Conservation (phyloP, 768 basidiomycete genomes). For the Exsudoporus frostii region DNA sequence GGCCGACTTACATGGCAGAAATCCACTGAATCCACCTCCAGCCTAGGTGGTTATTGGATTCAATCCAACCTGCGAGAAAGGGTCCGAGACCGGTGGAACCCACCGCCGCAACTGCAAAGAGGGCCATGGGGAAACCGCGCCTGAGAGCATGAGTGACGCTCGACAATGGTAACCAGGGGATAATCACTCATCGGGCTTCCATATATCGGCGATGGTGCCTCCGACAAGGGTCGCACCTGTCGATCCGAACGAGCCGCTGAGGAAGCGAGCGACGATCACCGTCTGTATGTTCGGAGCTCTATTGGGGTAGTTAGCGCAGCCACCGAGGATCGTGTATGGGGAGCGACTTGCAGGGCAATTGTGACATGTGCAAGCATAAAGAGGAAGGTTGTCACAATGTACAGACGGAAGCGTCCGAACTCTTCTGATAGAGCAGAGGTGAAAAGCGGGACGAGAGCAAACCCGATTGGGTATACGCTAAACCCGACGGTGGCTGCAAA, state of each 20-base stretch:
- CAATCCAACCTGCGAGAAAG: conserved; percentile 62
- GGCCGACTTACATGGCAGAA: conserved; percentile 50
- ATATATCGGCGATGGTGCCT: conserved; percentile 72
- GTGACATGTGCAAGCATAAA: conserved; percentile 52
- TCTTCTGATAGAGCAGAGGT: conserved; percentile 73
- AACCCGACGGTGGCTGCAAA: conserved; percentile 49
- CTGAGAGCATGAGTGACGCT: conserved; percentile 34
- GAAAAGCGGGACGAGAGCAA: conserved; percentile 59
- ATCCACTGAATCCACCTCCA: conserved; percentile 91
- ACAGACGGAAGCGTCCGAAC: conserved; percentile 62
- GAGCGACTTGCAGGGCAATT: conserved; percentile 27
- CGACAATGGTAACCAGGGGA: neutral
- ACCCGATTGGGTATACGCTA: conserved; percentile 56
- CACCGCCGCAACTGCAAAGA: conserved; percentile 62
- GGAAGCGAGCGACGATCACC: conserved; percentile 62
- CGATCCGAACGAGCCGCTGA: conserved; percentile 65
- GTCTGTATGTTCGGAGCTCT: conserved; percentile 51
- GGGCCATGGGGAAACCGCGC: conserved; percentile 74
- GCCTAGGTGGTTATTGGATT: conserved; percentile 50
- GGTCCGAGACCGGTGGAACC: conserved; percentile 65
- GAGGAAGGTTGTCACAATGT: conserved; percentile 46
- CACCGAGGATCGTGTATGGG: neutral
- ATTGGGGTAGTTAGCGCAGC: conserved; percentile 1
- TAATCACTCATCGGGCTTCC: conserved; percentile 56
- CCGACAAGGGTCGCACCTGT: conserved; percentile 73